A percentile compares a stretch with the other conserved stretches of the same genome.
These are phyloP conservation scores for Pseudonitzschia multiseries DNA, from an alignment of 108 stramenopile species.

Conservation along the genomic window DNA sequence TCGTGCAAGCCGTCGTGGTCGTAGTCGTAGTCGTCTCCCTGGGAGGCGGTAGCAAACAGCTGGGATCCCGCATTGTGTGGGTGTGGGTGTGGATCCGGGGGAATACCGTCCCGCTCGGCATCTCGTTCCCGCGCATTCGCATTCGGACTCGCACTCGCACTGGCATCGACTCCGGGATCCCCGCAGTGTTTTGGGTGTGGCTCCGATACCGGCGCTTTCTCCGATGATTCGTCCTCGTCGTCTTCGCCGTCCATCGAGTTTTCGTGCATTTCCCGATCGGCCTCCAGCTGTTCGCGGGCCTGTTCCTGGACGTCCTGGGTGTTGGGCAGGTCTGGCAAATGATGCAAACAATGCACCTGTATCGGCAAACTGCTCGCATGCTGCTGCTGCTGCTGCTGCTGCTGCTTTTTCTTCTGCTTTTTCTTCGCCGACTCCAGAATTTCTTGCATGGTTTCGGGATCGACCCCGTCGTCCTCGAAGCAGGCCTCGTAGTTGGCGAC, in stretches of 20 bases:
- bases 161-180: background rate
- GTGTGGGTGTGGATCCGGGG: too few relatives aligned
- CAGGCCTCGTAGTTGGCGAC: conserved; percentile 28
- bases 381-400: background rate
- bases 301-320: conserved; percentile 40
- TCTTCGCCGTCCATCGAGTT: conserved; percentile 15
- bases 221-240: background rate
- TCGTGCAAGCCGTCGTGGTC: too few relatives aligned
- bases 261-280: conserved; percentile 28
- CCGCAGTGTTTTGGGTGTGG: background rate
- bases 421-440: background rate
- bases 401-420: too few relatives aligned
- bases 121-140: background rate
- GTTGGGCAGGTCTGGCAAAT: conserved; percentile 14
- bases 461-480: background rate
- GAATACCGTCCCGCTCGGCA: too few relatives aligned
- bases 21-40: conserved; percentile 10
- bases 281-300: conserved; percentile 38
- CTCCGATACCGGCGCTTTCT: background rate
- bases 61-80: too few relatives aligned
- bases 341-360: background rate
- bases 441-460: background rate
- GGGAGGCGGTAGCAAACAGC: background rate
- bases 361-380: too few relatives aligned
- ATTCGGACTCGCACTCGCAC: too few relatives aligned